Evolutionary conservation across 192 early-diverging fungal genomes (phyloP).

Genomic region (Ramicandelaber brevisporus): DNA sequence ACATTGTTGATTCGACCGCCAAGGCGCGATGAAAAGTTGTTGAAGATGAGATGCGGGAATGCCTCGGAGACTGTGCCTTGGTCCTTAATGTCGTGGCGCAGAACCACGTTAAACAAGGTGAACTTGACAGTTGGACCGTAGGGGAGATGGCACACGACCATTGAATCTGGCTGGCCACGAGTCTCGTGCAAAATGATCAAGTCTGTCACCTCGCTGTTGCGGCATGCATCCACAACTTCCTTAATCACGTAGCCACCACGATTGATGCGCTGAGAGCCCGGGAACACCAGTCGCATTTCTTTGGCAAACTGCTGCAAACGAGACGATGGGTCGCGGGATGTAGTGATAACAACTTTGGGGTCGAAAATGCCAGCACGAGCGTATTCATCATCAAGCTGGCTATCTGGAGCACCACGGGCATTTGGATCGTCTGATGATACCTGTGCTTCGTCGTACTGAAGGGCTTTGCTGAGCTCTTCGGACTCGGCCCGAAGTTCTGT

Average conservation of each 20-base stretch:
- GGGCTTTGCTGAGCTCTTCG: slow-evolving; percentile 38
- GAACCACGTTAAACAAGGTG: slow-evolving; percentile 88
- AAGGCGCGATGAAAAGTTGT: slow-evolving; percentile 76
- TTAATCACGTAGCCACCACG: slow-evolving; percentile 88
- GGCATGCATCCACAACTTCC: slow-evolving; percentile 89
- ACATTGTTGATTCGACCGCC: slow-evolving; percentile 63
- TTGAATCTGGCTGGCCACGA: slow-evolving; percentile 87
- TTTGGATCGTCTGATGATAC: no score
- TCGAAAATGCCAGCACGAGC: slow-evolving; percentile 74
- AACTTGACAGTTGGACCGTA: slow-evolving; percentile 97
- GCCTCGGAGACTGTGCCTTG: slow-evolving; percentile 93
- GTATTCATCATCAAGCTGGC: slow-evolving; percentile 95
- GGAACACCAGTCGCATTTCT: slow-evolving; percentile 86
- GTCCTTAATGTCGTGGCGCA: slow-evolving; percentile 92
- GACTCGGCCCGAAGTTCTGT: slow-evolving; percentile 65
- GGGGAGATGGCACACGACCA: slow-evolving; percentile 86
- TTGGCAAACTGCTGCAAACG: slow-evolving; percentile 90
- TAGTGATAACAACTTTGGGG: slow-evolving; percentile 92
- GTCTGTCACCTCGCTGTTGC: slow-evolving; percentile 82
- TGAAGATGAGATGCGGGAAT: slow-evolving; percentile 87
- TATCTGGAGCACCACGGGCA: slow-evolving; percentile 18
- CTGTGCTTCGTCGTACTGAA: slow-evolving; percentile 78
- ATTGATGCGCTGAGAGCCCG: slow-evolving; percentile 93
- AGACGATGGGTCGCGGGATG: slow-evolving; percentile 77
- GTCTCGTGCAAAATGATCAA: slow-evolving; percentile 88